These are phyloP conservation scores for Boletus reticuloceps DNA, from an alignment of 768 basidiomycete species.

Conservation along the genomic window DNA sequence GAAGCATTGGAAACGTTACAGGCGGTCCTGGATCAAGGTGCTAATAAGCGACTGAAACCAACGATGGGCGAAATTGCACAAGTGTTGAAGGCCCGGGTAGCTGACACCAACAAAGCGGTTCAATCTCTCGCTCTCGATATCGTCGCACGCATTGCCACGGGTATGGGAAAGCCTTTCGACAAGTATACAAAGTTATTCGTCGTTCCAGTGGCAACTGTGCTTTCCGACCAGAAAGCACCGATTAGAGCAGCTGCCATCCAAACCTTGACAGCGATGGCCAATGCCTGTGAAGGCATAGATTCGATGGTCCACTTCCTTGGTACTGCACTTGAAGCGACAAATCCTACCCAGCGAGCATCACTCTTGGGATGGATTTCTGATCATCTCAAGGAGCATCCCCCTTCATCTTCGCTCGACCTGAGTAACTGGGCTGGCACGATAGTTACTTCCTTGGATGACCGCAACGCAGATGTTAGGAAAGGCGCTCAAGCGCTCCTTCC, in stretches of 20 bases:
- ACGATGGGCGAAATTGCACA: constrained; percentile 91
- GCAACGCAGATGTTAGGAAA: constrained; percentile 89
- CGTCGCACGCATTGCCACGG: constrained; percentile 82
- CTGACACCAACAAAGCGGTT: constrained; percentile 92
- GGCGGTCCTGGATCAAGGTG: constrained; percentile 81
- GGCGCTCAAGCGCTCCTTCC: constrained; percentile 83
- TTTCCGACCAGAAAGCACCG: constrained; percentile 90
- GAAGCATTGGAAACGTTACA: constrained; percentile 88
- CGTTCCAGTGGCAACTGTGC: constrained; percentile 73
- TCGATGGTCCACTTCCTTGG: constrained; percentile 75
- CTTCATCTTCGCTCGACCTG: constrained; percentile 60
- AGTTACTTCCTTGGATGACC: constrained; percentile 84
- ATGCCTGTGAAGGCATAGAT: constrained; percentile 82
- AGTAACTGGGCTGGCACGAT: constrained; percentile 61
- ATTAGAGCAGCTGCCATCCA: constrained; percentile 76
- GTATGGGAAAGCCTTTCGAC: constrained; percentile 96
- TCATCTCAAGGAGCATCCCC: constrained; percentile 68
- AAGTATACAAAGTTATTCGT: constrained; percentile 79
- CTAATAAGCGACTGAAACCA: constrained; percentile 90
- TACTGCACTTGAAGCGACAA: constrained; percentile 78
- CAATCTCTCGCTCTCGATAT: constrained; percentile 89
- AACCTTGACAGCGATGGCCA: constrained; percentile 79
- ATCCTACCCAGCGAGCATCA: constrained; percentile 83
- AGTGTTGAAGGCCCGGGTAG: constrained; percentile 83
- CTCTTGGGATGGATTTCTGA: constrained; percentile 78